Evolutionary conservation across 2,329 filamentous ascomycete genomes (phyloP), one percentile per base, ranked within the genome.

Genomic region (Coniochaeta prunicola): DNA sequence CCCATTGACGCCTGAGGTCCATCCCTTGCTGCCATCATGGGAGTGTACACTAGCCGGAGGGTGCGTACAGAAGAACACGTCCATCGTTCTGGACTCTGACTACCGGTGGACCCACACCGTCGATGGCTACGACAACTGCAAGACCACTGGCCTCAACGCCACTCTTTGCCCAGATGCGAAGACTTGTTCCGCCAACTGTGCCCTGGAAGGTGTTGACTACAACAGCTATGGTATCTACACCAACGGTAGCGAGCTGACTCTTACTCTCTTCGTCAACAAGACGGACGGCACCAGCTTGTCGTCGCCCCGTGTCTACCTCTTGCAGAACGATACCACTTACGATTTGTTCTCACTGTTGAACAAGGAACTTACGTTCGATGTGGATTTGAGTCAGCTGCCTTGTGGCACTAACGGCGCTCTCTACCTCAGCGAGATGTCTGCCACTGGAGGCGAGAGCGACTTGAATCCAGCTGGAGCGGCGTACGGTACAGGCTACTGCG

Each of bases 371-470:
- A 81, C 80, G 17, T 85, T 86, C 61, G 82, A 85, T 58, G 82
- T 86, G n/a, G 84, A 87, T 68, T 76, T 85, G 50, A 85, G 82
- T 53, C 76, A 78, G 61, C 75, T 85, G 19, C 79, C 80, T 56
- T 87, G 84, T 65, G 85, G 85, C 59, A 70, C 87, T 62, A 86
- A 87, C 70, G 84, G 83, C 58, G 83, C 83, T 28, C 70, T 86
- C 34, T 86, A 86, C 73, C 79, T 86, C 36, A 76, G 80, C 33
- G 73, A 78, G 65, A 87, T 88, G 83, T 78, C 82, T 19, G 72
- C 76, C 3, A 80, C 85, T 64, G 84, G 84, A 65, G 83, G 82
- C 38, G 59, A 76, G 61, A 80, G 77, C 68, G 63, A 74, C 0
- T 73, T 62, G 58, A 81, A 80, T 70, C 76, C 76, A 59, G 82